A percentile compares a stretch with the other conserved stretches of the same genome.
Conservation (phyloP, 768 basidiomycete genomes). For the Dentipellis sp. region DNA sequence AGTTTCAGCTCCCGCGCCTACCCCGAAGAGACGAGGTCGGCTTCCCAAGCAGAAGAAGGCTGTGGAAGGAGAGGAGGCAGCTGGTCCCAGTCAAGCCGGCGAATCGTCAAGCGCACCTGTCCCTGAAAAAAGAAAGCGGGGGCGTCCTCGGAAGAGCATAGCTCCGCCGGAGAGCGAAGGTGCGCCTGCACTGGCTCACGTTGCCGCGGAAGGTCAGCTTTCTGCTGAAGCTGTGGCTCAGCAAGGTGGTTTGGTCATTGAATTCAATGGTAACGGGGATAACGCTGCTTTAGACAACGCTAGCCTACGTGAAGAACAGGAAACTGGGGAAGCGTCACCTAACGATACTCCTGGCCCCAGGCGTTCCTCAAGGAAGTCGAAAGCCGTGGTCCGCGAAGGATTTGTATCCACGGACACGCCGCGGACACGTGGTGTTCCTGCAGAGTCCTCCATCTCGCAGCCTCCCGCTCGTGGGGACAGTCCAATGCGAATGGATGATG, state of each 20-base stretch:
- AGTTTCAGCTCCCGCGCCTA: constrained; percentile 4
- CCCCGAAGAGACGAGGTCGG: constrained; percentile 29
- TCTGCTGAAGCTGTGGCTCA: not conserved
- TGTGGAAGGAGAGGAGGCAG: not conserved
- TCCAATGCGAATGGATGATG: no score
- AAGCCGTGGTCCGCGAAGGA: not conserved
- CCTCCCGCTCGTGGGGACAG: no score
- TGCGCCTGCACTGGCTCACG: no score
- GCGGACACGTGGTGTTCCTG: not conserved
- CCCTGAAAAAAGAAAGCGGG: constrained; percentile 9
- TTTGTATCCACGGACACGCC: not conserved
- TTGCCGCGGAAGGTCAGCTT: no score
- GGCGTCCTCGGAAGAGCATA: constrained; percentile 9
- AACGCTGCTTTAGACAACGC: not conserved
- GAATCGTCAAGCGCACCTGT: not conserved
- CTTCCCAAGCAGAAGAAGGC: constrained; percentile 17
- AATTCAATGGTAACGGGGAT: not conserved
- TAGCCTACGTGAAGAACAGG: not conserved
- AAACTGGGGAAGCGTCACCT: not conserved
- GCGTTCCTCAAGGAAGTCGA: not conserved
- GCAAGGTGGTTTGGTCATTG: not conserved
- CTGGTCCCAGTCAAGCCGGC: not conserved
- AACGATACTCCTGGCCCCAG: not conserved
- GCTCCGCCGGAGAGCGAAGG: no score
- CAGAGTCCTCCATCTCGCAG: no score